Conservation (phyloP, 2,329 filamentous ascomycete species). For the Cytospora piceae region DNA sequence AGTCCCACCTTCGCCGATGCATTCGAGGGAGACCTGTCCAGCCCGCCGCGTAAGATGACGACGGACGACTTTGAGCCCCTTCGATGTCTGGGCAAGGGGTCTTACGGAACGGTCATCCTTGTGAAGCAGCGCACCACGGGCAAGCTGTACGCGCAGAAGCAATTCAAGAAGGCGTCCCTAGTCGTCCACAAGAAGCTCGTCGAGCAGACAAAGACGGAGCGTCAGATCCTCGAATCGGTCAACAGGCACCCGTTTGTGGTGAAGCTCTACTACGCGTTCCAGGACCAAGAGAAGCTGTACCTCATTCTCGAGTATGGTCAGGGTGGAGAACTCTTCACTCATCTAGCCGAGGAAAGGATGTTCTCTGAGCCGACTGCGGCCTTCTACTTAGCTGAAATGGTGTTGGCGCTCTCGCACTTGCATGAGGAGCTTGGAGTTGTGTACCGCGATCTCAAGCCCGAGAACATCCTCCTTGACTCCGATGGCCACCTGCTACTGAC, state of each 20-base stretch:
- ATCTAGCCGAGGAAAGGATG: constrained; percentile 91
- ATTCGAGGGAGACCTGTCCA: constrained; percentile 58
- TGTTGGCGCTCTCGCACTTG: constrained; percentile 89
- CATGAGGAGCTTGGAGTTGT: constrained; percentile 92
- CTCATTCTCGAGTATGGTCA: constrained; percentile 97
- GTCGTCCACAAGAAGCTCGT: constrained; percentile 95
- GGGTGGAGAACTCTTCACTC: constrained; percentile 95
- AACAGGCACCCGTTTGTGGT: constrained; percentile 97
- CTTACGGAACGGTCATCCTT: constrained; percentile 91
- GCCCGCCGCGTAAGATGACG: constrained; percentile 77
- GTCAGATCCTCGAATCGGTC: constrained; percentile 91
- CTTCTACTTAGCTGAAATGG: constrained; percentile 99
- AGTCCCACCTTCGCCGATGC: constrained; percentile 43
- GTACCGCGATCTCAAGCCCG: constrained; percentile 95
- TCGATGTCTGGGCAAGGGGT: constrained; percentile 92
- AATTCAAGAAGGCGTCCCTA: constrained; percentile 95
- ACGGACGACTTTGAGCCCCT: constrained; percentile 88
- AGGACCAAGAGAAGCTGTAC: constrained; percentile 97
- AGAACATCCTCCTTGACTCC: constrained; percentile 91
- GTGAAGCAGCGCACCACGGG: constrained; percentile 90
- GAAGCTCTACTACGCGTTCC: constrained; percentile 97
- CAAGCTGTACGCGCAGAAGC: constrained; percentile 93
- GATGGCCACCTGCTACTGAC: constrained; percentile 93
- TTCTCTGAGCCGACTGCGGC: constrained; percentile 86
- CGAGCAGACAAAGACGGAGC: constrained; percentile 97